A percentile compares a stretch with the other conserved stretches of the same genome.
Evolutionary conservation across 2,329 filamentous ascomycete species (phyloP).

Genomic region (Nothopassalora personata): DNA sequence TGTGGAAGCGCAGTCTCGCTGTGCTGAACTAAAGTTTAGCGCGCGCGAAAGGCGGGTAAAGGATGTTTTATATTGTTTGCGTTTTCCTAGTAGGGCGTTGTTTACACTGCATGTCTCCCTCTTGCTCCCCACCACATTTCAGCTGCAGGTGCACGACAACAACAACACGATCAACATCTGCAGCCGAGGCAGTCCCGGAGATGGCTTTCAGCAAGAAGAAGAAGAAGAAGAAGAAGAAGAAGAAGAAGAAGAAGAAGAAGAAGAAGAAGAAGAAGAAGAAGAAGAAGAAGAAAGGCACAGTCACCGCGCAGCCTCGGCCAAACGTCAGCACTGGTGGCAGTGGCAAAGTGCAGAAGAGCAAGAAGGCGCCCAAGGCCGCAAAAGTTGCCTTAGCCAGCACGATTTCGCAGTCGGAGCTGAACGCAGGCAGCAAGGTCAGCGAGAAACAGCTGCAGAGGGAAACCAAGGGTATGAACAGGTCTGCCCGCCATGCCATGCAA

Average conservation of each 20-base stretch:
- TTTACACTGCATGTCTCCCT: too few relatives aligned
- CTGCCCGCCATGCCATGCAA: too few relatives aligned
- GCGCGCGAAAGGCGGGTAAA: neutral
- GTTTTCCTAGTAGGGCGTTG: too few relatives aligned
- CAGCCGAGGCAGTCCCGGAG: neutral
- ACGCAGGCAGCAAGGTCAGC: too few relatives aligned
- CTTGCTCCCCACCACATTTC: too few relatives aligned
- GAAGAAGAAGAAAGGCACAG: neutral
- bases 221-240: neutral
- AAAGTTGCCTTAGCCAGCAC: neutral
- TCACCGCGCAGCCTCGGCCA: too few relatives aligned
- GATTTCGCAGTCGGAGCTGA: too few relatives aligned
- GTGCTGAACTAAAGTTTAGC: neutral
- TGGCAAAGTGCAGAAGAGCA: neutral
- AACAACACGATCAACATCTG: neutral
- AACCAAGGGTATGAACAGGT: too few relatives aligned
- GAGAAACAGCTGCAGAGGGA: too few relatives aligned
- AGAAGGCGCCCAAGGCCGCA: neutral
- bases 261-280: neutral
- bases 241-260: neutral
- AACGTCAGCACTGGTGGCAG: too few relatives aligned
- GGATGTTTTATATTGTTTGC: neutral
- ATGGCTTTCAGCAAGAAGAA: neutral
- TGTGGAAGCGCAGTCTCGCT: neutral
- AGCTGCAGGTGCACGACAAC: neutral